Evolutionary conservation across 139 green algal species (phyloP).

Genomic region (Coelastrella sp.): DNA sequence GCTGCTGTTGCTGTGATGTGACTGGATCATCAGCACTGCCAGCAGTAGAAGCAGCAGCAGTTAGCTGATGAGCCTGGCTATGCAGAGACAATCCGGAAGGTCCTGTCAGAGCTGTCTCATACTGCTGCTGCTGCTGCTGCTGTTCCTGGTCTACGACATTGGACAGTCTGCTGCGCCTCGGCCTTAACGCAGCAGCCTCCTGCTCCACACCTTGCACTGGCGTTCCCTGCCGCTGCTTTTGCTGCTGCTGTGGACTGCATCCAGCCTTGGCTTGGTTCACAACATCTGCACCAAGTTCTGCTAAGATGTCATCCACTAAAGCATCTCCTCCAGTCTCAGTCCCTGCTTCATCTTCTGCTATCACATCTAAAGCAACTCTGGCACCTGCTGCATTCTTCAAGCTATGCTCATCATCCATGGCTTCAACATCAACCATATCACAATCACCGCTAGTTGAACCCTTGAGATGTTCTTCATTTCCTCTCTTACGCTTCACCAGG

Average conservation of each 20-base stretch:
- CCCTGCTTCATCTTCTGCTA: not conserved
- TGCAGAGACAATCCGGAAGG: too few species aligned
- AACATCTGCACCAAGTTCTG: not conserved
- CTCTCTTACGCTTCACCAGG: constrained; percentile 20
- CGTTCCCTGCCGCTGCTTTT: not conserved
- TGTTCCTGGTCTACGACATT: not conserved
- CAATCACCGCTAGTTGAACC: too few species aligned
- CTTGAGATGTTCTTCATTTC: too few species aligned
- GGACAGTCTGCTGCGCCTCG: not conserved
- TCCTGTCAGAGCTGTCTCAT: not conserved
- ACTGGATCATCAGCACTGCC: too few species aligned
- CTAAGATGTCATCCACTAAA: not conserved
- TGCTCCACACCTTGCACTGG: too few species aligned
- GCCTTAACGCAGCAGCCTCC: too few species aligned
- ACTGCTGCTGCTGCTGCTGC: not conserved
- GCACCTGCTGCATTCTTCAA: not conserved
- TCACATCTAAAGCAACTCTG: too few species aligned
- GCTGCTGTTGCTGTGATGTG: not conserved
- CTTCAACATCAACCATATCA: not conserved
- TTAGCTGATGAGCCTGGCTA: too few species aligned
- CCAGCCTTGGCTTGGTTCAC: not conserved
- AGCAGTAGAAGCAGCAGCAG: too few species aligned
- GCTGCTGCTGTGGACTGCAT: not conserved
- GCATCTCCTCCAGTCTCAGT: too few species aligned
- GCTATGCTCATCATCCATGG: constrained; percentile 3